Evolutionary conservation across 2,329 filamentous ascomycete genomes (phyloP).

Genomic region (Rhynchosporium agropyri): DNA sequence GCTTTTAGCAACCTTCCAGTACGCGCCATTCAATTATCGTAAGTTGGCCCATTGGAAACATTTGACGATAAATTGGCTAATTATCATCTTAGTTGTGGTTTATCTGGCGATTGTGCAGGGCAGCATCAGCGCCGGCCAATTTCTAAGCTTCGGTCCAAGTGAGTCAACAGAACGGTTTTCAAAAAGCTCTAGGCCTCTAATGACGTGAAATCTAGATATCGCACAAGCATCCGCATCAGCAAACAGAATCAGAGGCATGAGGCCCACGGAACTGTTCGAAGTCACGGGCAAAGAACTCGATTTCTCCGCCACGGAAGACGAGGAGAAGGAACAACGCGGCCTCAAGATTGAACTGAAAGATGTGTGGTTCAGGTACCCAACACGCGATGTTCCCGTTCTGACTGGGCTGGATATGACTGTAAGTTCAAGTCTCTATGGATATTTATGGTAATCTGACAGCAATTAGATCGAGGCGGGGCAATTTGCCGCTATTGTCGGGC

Average conservation of each 20-base stretch:
- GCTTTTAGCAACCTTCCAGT: conserved; percentile 45
- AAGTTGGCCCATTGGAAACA: neutral
- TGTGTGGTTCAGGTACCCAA: conserved; percentile 63
- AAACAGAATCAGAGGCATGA: conserved; percentile 57
- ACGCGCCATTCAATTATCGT: conserved; percentile 36
- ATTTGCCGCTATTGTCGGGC: conserved; percentile 70
- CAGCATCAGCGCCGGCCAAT: conserved; percentile 55
- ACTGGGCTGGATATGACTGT: conserved; percentile 60
- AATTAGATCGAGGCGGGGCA: conserved; percentile 58
- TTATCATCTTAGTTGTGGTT: conserved; percentile 54
- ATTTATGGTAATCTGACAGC: conserved; percentile 20
- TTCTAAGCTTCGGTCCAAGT: conserved; percentile 55
- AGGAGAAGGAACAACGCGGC: conserved; percentile 40
- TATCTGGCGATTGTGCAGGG: conserved; percentile 56
- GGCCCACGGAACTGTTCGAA: conserved; percentile 24
- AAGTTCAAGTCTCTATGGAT: conserved; percentile 1
- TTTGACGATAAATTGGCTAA: conserved; percentile 44
- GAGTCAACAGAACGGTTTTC: neutral
- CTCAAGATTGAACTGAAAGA: conserved; percentile 59
- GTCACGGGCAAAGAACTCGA: conserved; percentile 22
- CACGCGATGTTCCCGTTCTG: conserved; percentile 59
- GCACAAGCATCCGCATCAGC: conserved; percentile 61
- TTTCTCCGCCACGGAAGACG: conserved; percentile 40
- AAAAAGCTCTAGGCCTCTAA: neutral
- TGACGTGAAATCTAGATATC: conserved; percentile 45